Evolutionary conservation across 1,284 basidiomycete species (phyloP).

Genomic region (Ceratobasidium sp.): DNA sequence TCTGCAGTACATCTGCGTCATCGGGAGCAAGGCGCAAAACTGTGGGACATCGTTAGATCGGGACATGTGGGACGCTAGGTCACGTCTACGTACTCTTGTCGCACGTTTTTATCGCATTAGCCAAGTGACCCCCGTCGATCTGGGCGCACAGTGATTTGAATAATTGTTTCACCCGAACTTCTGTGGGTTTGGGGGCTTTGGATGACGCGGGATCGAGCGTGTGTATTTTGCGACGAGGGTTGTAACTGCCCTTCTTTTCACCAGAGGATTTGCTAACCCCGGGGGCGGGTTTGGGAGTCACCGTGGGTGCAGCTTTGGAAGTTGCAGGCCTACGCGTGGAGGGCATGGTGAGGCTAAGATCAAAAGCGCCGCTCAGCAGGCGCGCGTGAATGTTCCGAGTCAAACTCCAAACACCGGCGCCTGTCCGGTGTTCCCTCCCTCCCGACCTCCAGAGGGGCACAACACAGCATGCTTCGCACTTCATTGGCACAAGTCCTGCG

Average conservation of each 20-base stretch:
- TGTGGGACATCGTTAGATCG: conserved; percentile 52
- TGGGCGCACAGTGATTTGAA: conserved; percentile 84
- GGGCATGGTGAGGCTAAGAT: conserved; percentile 13
- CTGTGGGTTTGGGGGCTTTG: conserved; percentile 65
- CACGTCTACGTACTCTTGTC: conserved; percentile 74
- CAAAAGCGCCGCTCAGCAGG: neutral
- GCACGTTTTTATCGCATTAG: conserved; percentile 86
- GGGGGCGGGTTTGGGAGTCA: neutral
- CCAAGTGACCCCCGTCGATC: conserved; percentile 82
- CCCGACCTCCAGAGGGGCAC: no score
- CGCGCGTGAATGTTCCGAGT: conserved; percentile 4
- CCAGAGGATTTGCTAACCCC: neutral
- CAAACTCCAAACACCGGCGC: neutral
- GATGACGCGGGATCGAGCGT: conserved; percentile 49
- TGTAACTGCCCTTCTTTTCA: conserved; percentile 38
- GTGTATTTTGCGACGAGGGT: conserved; percentile 41
- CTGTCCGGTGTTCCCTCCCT: neutral
- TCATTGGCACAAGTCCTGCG: neutral
- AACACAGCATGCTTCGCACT: neutral
- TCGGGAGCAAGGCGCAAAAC: conserved; percentile 75
- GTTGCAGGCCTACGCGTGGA: conserved; percentile 13
- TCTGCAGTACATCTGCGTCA: conserved; percentile 77
- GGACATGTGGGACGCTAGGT: neutral
- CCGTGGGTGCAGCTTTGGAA: neutral
- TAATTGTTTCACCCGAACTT: conserved; percentile 73